Evolutionary conservation across 768 basidiomycete genomes (phyloP), one percentile per base, ranked within the genome.

Genomic region (Amanita brunnescens): DNA sequence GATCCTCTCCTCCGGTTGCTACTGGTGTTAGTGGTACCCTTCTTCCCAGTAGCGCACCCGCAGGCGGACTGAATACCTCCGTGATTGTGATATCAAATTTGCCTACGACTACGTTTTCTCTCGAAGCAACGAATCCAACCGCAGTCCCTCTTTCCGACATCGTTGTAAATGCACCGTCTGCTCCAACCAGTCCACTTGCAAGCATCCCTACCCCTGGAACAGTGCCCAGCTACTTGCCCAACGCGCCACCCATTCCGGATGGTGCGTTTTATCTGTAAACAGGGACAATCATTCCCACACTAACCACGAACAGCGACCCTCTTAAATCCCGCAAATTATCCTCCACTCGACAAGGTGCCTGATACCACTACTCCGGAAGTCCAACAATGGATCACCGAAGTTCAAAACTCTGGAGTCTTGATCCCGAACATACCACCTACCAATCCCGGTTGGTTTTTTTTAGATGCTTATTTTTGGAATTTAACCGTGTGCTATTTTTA

Each of bases 381-480:
- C 7, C 68, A 77, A 56, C 73, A 79, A 59, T 91, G 88, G 88
- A 80, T 83, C n/a, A 46, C 71, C 49, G 78, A 85, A 12, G 80
- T 89, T 21, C 43, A 59, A 5, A 66, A 68, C 39, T 77, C 80
- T 8, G 82, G 83, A 33, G 57, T 86, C 34, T 40, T 59, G 2
- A 83, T 88, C 58, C 87, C 88, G 6, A 57, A 71, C 62, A 66
- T 85, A 54, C 16, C 63, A 2, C 64, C 66, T 21, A 85, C 70
- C 45, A 59, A 66, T 16, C 55, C 62, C 9, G 75, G 74, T 74
- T 14, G 30, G 69, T 62, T 24, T 16, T 52, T 47, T 34, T 40
- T 46, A 48, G 33, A 39, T 35, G 30, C 16, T 18, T 29, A 42
- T 33, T 34, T 53, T 54, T 34, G 35, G 52, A 32, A 3, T 42